Percentiles rank a stretch among this genome's conserved stretches.
Conservation (phyloP, 2,329 filamentous ascomycete genomes). For the Harringtonia aguacate region DNA sequence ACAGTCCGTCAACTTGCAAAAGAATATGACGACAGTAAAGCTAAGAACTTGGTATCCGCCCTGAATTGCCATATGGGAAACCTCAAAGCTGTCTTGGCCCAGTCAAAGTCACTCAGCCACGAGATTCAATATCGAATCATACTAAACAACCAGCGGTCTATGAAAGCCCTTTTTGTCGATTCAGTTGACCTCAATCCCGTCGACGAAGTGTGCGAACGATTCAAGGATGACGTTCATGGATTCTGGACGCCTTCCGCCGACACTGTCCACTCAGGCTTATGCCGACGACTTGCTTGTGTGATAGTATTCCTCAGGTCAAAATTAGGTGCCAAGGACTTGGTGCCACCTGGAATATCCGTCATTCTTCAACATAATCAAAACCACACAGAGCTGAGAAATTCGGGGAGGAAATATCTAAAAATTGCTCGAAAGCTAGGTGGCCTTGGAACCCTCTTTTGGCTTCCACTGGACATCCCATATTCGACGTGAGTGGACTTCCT, state of each 20-base stretch:
- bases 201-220: neutral
- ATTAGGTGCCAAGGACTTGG: neutral
- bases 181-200: neutral
- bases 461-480: neutral
- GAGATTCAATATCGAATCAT: neutral
- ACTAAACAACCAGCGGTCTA: neutral
- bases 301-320: neutral
- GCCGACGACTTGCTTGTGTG: conserved; percentile 1
- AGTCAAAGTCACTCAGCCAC: neutral
- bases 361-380: neutral
- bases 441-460: conserved; percentile 2
- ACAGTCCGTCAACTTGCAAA: neutral
- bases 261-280: neutral
- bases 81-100: neutral
- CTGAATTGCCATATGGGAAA: neutral
- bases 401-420: conserved; percentile 1
- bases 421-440: conserved; percentile 1
- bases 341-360: neutral
- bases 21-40: neutral
- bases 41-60: neutral
- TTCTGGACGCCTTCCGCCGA: neutral
- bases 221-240: neutral
- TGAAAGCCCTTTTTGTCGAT: neutral
- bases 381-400: neutral
- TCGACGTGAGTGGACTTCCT: neutral